A percentile compares a stretch with the other conserved stretches of the same genome.
Conservation (phyloP, 2,329 filamentous ascomycete genomes). For the Lasiodiplodia sp. region DNA sequence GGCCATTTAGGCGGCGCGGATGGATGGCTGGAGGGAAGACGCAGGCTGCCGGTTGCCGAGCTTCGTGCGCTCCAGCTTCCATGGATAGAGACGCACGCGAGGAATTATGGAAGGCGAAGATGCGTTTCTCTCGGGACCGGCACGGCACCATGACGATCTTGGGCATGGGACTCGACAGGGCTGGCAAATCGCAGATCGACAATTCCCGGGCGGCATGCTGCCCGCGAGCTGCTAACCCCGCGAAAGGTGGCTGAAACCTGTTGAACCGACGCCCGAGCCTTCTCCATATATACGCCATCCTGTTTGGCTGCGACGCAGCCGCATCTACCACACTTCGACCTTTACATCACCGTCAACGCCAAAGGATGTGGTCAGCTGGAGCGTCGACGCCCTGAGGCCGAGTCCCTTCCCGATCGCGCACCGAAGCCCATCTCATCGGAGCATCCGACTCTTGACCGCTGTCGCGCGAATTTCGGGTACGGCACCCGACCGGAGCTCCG, state of each 20-base stretch:
- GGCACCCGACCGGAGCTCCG: constrained; percentile 22
- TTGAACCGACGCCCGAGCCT: not conserved
- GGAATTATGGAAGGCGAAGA: not conserved
- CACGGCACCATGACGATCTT: constrained; percentile 17
- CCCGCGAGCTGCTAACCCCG: not conserved
- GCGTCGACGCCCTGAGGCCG: not conserved
- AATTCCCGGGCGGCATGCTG: not conserved
- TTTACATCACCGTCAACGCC: constrained; percentile 12
- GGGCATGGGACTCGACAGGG: constrained; percentile 14
- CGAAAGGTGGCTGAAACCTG: constrained; percentile 3
- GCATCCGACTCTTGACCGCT: not conserved
- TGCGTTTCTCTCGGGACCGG: constrained; percentile 10
- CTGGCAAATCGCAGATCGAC: constrained; percentile 11
- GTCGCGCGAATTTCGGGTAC: constrained; percentile 1
- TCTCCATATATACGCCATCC: not conserved
- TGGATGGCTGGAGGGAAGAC: not conserved
- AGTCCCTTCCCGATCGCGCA: not conserved
- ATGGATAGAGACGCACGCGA: not conserved
- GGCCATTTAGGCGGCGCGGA: constrained; percentile 5
- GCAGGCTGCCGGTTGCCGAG: not conserved
- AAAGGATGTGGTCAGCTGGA: constrained; percentile 18
- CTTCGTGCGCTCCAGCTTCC: not conserved
- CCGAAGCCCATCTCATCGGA: not conserved
- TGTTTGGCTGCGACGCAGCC: not conserved
- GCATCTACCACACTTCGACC: not conserved